Evolutionary conservation across 345 rosid genomes (phyloP), one percentile per base, ranked within the genome.

Genomic region (Dipteronia sinensis): DNA sequence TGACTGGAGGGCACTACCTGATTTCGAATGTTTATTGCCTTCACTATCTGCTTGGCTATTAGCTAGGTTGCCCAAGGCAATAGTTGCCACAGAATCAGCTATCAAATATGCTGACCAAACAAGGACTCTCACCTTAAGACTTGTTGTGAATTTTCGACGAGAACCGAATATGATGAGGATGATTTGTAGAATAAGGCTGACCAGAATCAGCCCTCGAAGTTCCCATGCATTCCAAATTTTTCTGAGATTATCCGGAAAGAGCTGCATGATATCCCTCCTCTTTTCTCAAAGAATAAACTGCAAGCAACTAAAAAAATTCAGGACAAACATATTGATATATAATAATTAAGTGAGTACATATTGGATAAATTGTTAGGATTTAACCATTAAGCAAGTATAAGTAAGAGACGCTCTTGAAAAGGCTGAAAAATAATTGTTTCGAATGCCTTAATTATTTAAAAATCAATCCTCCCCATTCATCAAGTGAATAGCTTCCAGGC

Each of bases 201-300:
- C 16, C 3, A 59, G 23, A 4, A 85, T 75, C 69, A 80, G 3
- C n/a, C 27, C 42, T 7, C 79, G 78, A 8, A 83, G 47, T 71
- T 78, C 84, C 88, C 87, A 85, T 4, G 34, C 62, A 7, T 76
- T 79, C 84, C 84, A 74, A 25, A 71, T 2, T 6, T 68, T 59
- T 4, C 66, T 67, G 53, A 49, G 53, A 0, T 3, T 49, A 2
- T 49, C 53, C 4, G 53, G 53, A 3, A 49, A 49, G 13, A 49
- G 12, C 53, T 49, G 16, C 53, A 49, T 49, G 53, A 11, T 34
- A 4, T 34, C 4, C 38, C 53, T 49, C 53, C 13, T 15, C 53
- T 49, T 13, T 11, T 49, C 53, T 12, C 16, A 1, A 42, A 34
- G 38, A 34, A 3, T 34, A 34, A 34, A 34, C 38, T 34, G 38